A percentile compares a stretch with the other conserved stretches of the same genome.
These are phyloP conservation scores for Kazachstania africana DNA, from an alignment of 805 yeast genomes.

Conservation along the genomic window DNA sequence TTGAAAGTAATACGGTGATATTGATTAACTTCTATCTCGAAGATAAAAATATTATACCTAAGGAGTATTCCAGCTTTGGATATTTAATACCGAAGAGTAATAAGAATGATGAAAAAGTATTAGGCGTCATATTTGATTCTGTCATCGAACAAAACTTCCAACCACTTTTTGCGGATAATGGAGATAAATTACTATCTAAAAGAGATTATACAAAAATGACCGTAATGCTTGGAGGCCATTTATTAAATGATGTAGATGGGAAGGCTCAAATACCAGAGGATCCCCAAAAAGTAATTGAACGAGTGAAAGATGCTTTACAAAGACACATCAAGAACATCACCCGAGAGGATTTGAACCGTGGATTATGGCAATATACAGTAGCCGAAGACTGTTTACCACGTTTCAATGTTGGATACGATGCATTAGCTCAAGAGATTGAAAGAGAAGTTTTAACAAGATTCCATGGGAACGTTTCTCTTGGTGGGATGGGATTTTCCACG, in stretches of 20 bases:
- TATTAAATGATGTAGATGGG: constrained; percentile 26
- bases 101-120: constrained; percentile 40
- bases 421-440: constrained; percentile 28
- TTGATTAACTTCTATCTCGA: constrained; percentile 61
- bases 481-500: constrained; percentile 71
- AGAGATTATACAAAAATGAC: constrained; percentile 56
- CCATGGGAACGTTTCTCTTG: constrained; percentile 37
- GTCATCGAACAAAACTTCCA: constrained; percentile 53
- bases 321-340: constrained; percentile 30
- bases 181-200: constrained; percentile 5
- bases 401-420: constrained; percentile 57
- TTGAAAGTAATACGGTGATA: constrained; percentile 37
- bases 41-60: constrained; percentile 28
- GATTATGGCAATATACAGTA: constrained; percentile 28
- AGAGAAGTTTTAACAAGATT: constrained; percentile 26
- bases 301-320: constrained; percentile 30
- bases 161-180: constrained; percentile 12
- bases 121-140: constrained; percentile 89
- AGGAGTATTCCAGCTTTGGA: constrained; percentile 62
- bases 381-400: constrained; percentile 67
- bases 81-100: constrained; percentile 58
- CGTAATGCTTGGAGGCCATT: constrained; percentile 84
- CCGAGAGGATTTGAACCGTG: constrained; percentile 18
- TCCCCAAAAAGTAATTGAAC: constrained; percentile 8
- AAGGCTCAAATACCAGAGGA: constrained; percentile 9